These are phyloP conservation scores for Coprinopsis marcescibilis DNA, from an alignment of 768 basidiomycete species.

Conservation along the genomic window DNA sequence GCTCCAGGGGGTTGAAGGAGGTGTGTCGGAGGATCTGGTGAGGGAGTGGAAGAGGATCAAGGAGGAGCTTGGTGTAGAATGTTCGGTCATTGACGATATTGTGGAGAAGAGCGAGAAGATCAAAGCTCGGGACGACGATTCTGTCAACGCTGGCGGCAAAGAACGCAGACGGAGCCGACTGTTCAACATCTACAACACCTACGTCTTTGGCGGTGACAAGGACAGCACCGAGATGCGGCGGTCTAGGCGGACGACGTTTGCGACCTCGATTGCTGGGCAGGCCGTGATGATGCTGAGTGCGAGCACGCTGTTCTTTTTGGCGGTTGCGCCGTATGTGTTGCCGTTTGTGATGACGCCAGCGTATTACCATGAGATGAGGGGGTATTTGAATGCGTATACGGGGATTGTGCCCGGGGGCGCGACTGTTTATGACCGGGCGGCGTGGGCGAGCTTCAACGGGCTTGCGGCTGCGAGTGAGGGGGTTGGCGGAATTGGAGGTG, in stretches of 20 bases:
- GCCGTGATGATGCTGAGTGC: constrained; percentile 56
- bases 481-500: constrained; percentile 27
- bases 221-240: constrained; percentile 24
- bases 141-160: constrained; percentile 12
- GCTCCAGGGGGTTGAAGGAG: constrained; percentile 42
- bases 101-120: constrained; percentile 34
- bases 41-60: constrained; percentile 81
- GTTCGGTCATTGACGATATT: constrained; percentile 69
- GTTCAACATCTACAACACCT: constrained; percentile 85
- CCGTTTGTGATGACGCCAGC: no score
- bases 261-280: constrained; percentile 34
- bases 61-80: constrained; percentile 73
- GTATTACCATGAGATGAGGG: no score
- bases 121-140: constrained; percentile 8
- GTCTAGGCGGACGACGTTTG: constrained; percentile 4
- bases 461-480: constrained; percentile 70
- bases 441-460: constrained; percentile 75
- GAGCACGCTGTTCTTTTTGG: constrained; percentile 55
- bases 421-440: constrained; percentile 69
- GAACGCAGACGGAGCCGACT: constrained; percentile 43
- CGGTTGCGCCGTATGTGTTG: constrained; percentile 54
- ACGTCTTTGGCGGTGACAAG: constrained; percentile 41
- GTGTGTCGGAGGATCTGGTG: constrained; percentile 40
- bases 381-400: no score
- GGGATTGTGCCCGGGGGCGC: constrained; percentile 62